phyloP scores from a whole-genome alignment of 306 rosid genomes.

The Leucaena leucocephala region DNA sequence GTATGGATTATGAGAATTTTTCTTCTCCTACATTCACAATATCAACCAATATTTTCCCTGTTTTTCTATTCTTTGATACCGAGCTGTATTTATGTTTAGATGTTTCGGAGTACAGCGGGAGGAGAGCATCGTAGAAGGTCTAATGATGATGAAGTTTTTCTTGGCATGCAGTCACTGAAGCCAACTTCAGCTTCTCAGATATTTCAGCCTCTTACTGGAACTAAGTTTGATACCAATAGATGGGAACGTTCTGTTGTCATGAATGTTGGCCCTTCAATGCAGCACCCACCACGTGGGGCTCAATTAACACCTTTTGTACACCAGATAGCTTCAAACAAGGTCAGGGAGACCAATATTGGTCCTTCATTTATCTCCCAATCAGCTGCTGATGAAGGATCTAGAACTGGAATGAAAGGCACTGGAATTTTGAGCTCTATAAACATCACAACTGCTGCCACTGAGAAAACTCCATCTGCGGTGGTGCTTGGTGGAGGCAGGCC shows the following conservation, averaged over 20 bases:
- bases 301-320: slow-evolving; percentile 59
- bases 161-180: slow-evolving; percentile 66
- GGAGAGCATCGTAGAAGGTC: slow-evolving; percentile 75
- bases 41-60: neutral
- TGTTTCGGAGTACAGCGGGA: slow-evolving; percentile 61
- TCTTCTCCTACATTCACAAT: slow-evolving; percentile 26
- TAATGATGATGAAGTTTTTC: slow-evolving; percentile 67
- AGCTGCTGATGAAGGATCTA: slow-evolving; percentile 97
- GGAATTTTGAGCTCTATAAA: slow-evolving; percentile 78
- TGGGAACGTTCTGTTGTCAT: slow-evolving; percentile 68
- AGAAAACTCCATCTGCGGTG: slow-evolving; percentile 57
- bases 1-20: slow-evolving; percentile 40
- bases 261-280: slow-evolving; percentile 65
- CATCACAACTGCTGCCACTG: slow-evolving; percentile 52
- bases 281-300: slow-evolving; percentile 67
- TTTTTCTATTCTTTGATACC: slow-evolving; percentile 28
- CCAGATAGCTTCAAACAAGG: slow-evolving; percentile 68
- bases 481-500: slow-evolving; percentile 66
- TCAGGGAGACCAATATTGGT: slow-evolving; percentile 66
- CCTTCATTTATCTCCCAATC: slow-evolving; percentile 84
- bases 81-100: slow-evolving; percentile 47
- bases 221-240: slow-evolving; percentile 60
- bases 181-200: slow-evolving; percentile 64
- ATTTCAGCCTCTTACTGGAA: slow-evolving; percentile 67
- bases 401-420: slow-evolving; percentile 93